A percentile compares a stretch with the other conserved stretches of the same genome.
Conservation (phyloP, 805 yeast species). For the Zygosaccharomyces siamensis region DNA sequence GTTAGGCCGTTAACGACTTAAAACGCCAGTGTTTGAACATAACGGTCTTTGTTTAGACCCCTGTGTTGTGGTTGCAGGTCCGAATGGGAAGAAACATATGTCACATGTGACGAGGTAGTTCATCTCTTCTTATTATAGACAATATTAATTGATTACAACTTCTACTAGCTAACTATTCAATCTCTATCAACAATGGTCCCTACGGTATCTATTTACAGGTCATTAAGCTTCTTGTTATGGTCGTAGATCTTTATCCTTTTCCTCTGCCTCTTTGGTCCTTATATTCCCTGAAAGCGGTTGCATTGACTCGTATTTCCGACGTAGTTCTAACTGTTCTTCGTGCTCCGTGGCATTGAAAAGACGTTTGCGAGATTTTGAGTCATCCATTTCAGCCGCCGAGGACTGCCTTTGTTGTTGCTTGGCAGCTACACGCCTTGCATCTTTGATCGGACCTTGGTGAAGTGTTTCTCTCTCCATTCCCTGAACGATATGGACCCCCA, state of each 20-base stretch:
- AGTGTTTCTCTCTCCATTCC: conserved; percentile 63
- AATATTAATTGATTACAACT: background rate
- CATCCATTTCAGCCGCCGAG: conserved; percentile 30
- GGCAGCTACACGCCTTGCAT: conserved; percentile 58
- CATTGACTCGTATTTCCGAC: conserved; percentile 48
- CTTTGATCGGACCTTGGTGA: conserved; percentile 81
- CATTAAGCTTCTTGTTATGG: background rate
- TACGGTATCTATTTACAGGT: conserved; percentile 6
- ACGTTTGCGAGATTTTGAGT: conserved; percentile 42
- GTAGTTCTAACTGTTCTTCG: conserved; percentile 55
- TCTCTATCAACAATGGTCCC: too few relatives aligned
- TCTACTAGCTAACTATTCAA: background rate
- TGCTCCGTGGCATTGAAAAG: conserved; percentile 59
- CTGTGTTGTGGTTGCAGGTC: conserved; percentile 5
- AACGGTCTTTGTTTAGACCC: conserved; percentile 6
- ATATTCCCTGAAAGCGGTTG: conserved; percentile 63
- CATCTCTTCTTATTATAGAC: background rate
- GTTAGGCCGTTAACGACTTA: background rate
- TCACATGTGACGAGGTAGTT: conserved; percentile 2
- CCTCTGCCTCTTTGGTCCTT: conserved; percentile 39
- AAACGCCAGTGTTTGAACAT: background rate
- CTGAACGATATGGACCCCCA: conserved; percentile 68
- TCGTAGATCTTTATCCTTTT: background rate
- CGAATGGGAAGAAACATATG: conserved; percentile 3
- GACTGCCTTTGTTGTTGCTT: conserved; percentile 34